Evolutionary conservation across 257 asterid genomes (phyloP), one percentile per base, ranked within the genome.

Genomic region (Nicotiana otophora): DNA sequence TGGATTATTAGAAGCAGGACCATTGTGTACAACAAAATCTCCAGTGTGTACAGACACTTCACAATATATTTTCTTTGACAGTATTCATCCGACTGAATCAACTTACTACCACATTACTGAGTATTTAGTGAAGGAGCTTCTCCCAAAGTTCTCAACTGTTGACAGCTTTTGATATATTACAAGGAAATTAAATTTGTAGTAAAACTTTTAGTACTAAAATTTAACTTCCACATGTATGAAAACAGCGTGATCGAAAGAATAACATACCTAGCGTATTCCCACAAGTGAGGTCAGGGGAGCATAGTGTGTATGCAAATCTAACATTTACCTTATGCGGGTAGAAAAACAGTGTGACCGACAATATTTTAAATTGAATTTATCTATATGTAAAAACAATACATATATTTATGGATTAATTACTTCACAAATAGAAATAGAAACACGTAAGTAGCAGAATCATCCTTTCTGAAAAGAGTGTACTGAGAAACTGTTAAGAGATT

Each of bases 1-100:
- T 26, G 87, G 87, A 26, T 12, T 80, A 39, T 10, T 86, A 55
- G 87, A 84, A 83, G 82, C 57, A 82, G 82, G 82, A 63, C 83
- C 81, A 1, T 57, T 85, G 0, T 78, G 85, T 30, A 82, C 75
- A 31, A 68, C 1, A 31, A 12, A 5, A 17, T 81, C 83, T 61
- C 81, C 77, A 30, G 16, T 85, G 7, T 85, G 88, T 63, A 5
- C 70, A 53, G 46, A 82, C 42, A 51, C 83, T 63, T 36, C 83
- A 3, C 53, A 51, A 57, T 60, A 68, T 76, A 26, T 85, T 34
- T 82, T 82, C 74, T 85, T 61, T 48, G 88, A 85, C 20, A 51
- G 82, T n/a, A 62, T 82, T 79, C 86, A 85, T 70, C 86, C 85
- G 7, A 30, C 70, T 15, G 82, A 85, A 72, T 11, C 70, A 64